Conservation (phyloP, 805 yeast species). For the Starmera caribaea region DNA sequence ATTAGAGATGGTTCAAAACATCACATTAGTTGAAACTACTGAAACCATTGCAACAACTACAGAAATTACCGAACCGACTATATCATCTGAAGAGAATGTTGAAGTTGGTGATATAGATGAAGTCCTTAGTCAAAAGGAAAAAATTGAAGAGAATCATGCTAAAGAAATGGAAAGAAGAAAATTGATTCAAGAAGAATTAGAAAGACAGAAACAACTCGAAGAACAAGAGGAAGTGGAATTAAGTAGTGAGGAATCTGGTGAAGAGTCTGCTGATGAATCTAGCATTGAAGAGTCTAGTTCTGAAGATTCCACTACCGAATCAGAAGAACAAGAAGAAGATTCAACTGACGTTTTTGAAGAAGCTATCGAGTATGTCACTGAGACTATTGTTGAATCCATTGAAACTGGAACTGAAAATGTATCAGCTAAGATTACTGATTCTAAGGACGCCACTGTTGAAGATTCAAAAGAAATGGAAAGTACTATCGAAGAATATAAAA, state of each 20-base stretch:
- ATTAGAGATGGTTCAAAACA: too few relatives aligned
- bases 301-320: background rate
- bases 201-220: background rate
- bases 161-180: background rate
- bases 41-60: background rate
- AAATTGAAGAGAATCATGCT: background rate
- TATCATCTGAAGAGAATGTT: background rate
- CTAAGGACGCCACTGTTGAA: background rate
- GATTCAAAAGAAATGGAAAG: background rate
- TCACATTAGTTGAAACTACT: background rate
- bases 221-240: background rate
- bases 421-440: background rate
- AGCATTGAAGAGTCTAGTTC: constrained; percentile 1
- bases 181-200: background rate
- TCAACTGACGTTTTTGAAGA: background rate
- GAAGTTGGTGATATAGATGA: background rate
- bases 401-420: background rate
- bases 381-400: background rate
- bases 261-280: background rate
- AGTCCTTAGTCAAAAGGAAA: background rate
- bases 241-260: background rate
- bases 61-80: background rate
- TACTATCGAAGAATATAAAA: background rate
- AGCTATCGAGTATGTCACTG: background rate
- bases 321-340: background rate